Evolutionary conservation across 1,284 basidiomycete species (phyloP), one percentile per base, ranked within the genome.

Genomic region (Taiwanofungus camphoratus): DNA sequence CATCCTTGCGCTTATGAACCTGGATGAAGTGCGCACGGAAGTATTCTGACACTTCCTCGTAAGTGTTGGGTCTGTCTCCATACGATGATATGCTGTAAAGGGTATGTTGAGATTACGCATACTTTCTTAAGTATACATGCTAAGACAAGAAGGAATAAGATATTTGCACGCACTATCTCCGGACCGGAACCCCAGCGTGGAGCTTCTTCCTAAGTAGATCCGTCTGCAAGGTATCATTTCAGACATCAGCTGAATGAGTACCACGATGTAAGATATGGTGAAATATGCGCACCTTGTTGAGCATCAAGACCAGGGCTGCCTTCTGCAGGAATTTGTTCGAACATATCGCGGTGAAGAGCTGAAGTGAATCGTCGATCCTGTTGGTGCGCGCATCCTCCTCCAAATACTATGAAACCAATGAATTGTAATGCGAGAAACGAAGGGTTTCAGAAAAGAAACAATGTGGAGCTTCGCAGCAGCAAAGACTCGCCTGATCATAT

Each of bases 21-120:
- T 85, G 82, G 33, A 81, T 67, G 56, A 88, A 88, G 57, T 89
- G 87, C 20, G 82, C 77, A 27, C 80, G 76, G 67, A 89, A 89
- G 58, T 89, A 89, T 46, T 82, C 77, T 37, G 83, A 74, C 13
- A 82, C 86, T 33, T 77, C 77, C 50, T 80, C 76, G 58, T 71
- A 87, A 41, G 70, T 76, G 54, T 89, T 89, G 36, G 81, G 73
- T 42, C 87, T 68, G 49, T 85, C 74, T 5, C 82, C 85, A 56
- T 83, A 89, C 42, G 85, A 87, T 31, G 82, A 85, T 60, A 89
- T 87, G 60, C 85, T 88, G 56, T 24, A 27, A 26, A 34, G n/a
- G 35, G 16, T 33, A n/a, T n/a, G n/a, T n/a, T n/a, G n/a, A n/a
- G n/a, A n/a, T n/a, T n/a, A n/a, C n/a, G n/a, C n/a, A n/a, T n/a